Conservation (phyloP, 371 early-diverging fungal species). For the Smittium mucronatum region DNA sequence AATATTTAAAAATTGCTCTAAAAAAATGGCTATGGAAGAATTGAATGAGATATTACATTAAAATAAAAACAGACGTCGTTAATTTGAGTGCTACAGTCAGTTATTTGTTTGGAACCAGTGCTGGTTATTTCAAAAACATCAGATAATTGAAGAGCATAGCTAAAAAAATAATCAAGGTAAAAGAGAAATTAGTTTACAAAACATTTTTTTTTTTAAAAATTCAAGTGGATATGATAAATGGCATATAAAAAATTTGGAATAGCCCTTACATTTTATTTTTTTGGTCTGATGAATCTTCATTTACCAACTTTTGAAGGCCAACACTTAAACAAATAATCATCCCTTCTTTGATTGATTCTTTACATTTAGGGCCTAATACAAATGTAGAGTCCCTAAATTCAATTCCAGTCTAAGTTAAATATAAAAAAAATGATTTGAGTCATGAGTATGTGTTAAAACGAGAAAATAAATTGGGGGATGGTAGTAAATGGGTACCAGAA, state of each 20-base stretch:
- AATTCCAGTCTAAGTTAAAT: constrained; percentile 74
- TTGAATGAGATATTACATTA: constrained; percentile 30
- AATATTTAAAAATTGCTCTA: constrained; percentile 30
- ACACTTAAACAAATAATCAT: constrained; percentile 77
- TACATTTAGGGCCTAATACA: constrained; percentile 55
- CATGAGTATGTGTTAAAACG: too few species aligned
- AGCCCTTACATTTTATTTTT: constrained; percentile 35
- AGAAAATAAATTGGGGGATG: too few species aligned
- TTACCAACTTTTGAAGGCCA: constrained; percentile 75
- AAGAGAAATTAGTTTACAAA: too few species aligned
- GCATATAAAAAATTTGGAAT: too few species aligned
- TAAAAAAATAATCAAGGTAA: background rate
- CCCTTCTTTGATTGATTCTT: constrained; percentile 50
- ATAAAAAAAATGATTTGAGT: too few species aligned
- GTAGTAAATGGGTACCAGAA: too few species aligned
- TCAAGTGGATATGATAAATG: too few species aligned
- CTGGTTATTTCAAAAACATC: constrained; percentile 69
- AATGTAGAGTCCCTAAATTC: constrained; percentile 82
- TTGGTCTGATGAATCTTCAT: constrained; percentile 51
- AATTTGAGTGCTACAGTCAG: constrained; percentile 55
- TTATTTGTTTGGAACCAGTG: constrained; percentile 48
- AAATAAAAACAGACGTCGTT: constrained; percentile 68
- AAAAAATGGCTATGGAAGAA: constrained; percentile 14
- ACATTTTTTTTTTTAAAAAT: too few species aligned
- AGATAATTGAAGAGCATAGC: constrained; percentile 64